phyloP scores from a whole-genome alignment of 345 rosid species.

The Eucalyptus leucophloia region DNA sequence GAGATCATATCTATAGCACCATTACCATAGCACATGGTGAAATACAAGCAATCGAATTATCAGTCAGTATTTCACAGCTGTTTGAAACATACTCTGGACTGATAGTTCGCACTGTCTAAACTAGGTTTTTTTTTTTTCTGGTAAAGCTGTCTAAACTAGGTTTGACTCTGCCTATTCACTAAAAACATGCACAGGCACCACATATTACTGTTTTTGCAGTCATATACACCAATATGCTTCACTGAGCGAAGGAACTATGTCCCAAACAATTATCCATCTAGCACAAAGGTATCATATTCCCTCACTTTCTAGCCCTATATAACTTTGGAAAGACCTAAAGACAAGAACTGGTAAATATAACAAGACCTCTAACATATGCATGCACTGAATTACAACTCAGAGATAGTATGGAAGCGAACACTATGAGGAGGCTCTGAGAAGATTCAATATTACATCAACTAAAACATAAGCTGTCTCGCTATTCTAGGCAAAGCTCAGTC shows the following conservation, averaged over 20 bases:
- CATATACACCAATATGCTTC: background rate
- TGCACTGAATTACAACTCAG: background rate
- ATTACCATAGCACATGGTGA: background rate
- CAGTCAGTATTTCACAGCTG: background rate
- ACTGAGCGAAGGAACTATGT: background rate
- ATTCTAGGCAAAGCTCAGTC: background rate
- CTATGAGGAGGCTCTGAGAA: background rate
- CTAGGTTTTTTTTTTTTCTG: too few relatives aligned
- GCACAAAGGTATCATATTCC: background rate
- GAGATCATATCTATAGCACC: background rate
- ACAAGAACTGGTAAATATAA: background rate
- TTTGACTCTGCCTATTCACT: background rate
- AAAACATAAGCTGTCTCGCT: background rate
- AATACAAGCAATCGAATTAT: background rate
- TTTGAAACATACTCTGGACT: background rate
- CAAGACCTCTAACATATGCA: background rate
- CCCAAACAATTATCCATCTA: background rate
- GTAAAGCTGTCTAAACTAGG: background rate
- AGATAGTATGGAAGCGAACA: background rate
- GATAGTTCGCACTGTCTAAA: background rate
- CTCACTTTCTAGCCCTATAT: background rate
- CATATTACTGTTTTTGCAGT: background rate
- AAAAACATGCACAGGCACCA: background rate
- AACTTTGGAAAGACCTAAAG: background rate
- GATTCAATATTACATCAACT: background rate